These are phyloP conservation scores for Ramaria rubella DNA, from an alignment of 768 basidiomycete genomes.

Conservation along the genomic window DNA sequence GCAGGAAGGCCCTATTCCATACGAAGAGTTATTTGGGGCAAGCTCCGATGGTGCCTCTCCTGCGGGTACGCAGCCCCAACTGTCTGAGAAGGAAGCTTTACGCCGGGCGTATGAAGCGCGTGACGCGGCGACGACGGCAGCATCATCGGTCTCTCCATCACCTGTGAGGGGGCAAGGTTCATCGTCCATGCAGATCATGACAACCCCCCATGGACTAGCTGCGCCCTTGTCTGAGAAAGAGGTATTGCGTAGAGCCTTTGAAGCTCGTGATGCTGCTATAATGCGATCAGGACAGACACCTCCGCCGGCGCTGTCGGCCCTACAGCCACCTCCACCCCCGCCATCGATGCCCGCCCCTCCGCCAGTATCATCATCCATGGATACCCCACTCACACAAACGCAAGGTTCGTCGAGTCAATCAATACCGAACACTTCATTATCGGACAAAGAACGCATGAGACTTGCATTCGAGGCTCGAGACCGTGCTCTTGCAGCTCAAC, in stretches of 20 bases:
- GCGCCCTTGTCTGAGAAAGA: constrained; percentile 14
- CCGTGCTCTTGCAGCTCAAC: constrained; percentile 9
- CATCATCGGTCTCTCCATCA: constrained; percentile 1
- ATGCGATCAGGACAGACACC: constrained; percentile 14
- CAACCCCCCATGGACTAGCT: constrained; percentile 13
- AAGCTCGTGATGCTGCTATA: constrained; percentile 12
- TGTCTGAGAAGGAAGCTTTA: constrained; percentile 64
- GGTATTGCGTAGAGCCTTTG: constrained; percentile 12
- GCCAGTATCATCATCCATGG: constrained; percentile 12
- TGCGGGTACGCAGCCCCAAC: constrained; percentile 15
- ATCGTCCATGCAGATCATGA: constrained; percentile 14
- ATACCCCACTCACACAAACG: neutral
- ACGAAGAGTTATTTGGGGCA: constrained; percentile 54
- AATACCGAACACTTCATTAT: neutral
- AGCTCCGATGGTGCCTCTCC: constrained; percentile 24
- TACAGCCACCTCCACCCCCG: constrained; percentile 19
- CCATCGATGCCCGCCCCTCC: constrained; percentile 13
- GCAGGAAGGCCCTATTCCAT: constrained; percentile 44
- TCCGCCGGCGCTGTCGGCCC: constrained; percentile 21
- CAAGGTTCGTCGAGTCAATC: neutral
- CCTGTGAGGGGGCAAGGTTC: constrained; percentile 19
- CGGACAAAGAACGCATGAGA: constrained; percentile 14
- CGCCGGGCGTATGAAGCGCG: constrained; percentile 58
- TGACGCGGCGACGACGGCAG: constrained; percentile 41
- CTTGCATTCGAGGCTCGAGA: constrained; percentile 11